These are phyloP conservation scores for Hypsizygus marmoreus DNA, from an alignment of 768 basidiomycete species.

Conservation along the genomic window DNA sequence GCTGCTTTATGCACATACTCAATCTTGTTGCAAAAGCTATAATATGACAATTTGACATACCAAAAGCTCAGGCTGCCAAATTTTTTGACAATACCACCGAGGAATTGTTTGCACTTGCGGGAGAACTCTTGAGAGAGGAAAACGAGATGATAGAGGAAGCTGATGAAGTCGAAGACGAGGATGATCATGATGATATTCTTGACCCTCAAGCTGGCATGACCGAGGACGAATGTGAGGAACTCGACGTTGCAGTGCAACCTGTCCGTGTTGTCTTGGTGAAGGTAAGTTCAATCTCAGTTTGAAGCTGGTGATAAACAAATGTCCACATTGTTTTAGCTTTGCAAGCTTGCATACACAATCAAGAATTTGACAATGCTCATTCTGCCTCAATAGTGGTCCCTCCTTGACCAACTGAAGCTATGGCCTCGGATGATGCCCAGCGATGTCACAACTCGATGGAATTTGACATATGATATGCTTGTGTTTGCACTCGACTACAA, in stretches of 20 bases:
- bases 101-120: no score
- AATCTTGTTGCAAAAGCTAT: conserved; percentile 35
- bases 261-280: conserved; percentile 6
- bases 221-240: neutral
- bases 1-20: conserved; percentile 38
- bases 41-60: conserved; percentile 31
- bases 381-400: conserved; percentile 17
- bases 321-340: conserved; percentile 15
- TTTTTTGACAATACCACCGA: no score
- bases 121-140: no score
- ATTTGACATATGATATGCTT: conserved; percentile 35
- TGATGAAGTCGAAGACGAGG: conserved; percentile 9
- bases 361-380: conserved; percentile 21
- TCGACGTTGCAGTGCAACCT: neutral
- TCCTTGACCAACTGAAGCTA: no score
- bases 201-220: conserved; percentile 3
- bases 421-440: conserved; percentile 26
- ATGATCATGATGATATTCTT: conserved; percentile 18
- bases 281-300: conserved; percentile 7
- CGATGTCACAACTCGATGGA: conserved; percentile 36
- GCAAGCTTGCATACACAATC: conserved; percentile 19
- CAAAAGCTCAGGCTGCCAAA: no score
- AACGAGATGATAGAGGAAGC: no score
- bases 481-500: conserved; percentile 24
- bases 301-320: neutral